Base-by-base conservation (phyloP, 2,329 filamentous ascomycete genomes). In the Stachybotrys elegans region DNA sequence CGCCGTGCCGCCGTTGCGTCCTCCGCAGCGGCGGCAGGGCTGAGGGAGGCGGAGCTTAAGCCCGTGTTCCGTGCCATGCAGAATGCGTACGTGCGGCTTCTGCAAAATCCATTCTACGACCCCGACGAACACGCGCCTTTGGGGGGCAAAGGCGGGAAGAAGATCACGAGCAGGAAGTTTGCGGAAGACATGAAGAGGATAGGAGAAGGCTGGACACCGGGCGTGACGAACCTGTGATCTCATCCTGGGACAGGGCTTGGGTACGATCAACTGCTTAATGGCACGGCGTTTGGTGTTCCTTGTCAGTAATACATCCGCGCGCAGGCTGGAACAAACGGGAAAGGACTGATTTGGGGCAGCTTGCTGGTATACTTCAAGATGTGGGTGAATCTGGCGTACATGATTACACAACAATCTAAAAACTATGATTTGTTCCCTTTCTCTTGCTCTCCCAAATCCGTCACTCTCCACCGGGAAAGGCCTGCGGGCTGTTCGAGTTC, bases 21-120 rank as follows among this genome's bases (percentile, higher is more conserved):
- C 51, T 44, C 7, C 40, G 43, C 32, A 40, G 59, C 6, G 55
- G 78, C 79, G 13, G 69, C 86, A 16, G 89, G 88, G 0, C 65
- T 96, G 57, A 75, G 87, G 48, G 90, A 95, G 58, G 82, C 84
- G n/a, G 92, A 96, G 67, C 71, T 97, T 58, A 90, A 90, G 62
- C 82, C 87, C 25, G 91, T 93, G 21, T 98, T 98, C 60, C 81
- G 85, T 60, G 90, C 91, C 22, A 80, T 98, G 67, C 93, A 97
- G 69, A 84, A 79, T n/a, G 90, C 92, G 22, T 98, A 96, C 58
- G 86, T 97, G 46, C 74, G 81, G 49, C 71, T 98, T 42, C 70
- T 97, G 52, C 86, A 95, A 66, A 97, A 98, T 59, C 92, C 92
- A 0, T 98, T 98, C 67, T 97, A 91, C 65, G 83, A 86, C 38